Percentiles rank a stretch among this genome's conserved stretches.
Evolutionary conservation across 148 eudicot genomes (phyloP).

Genomic region (Fagopyrum esculentum): DNA sequence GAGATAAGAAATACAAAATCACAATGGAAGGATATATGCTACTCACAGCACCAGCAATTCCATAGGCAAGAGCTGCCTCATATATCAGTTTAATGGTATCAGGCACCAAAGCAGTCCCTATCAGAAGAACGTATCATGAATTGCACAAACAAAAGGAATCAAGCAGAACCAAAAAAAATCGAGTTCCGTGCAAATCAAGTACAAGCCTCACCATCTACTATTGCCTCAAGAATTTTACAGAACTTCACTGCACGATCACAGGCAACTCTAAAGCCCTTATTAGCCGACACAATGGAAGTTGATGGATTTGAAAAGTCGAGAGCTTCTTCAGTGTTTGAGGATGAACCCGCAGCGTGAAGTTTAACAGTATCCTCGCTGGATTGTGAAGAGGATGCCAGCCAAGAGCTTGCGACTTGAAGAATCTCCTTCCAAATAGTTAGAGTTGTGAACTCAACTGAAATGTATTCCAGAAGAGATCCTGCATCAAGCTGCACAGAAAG

Average conservation of each 20-base stretch:
- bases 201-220: conserved; percentile 26
- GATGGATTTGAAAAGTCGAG: conserved; percentile 26
- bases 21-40: background rate
- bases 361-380: background rate
- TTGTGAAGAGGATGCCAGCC: conserved; percentile 24
- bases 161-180: too few relatives aligned
- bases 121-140: background rate
- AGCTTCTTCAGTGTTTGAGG: conserved; percentile 1
- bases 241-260: conserved; percentile 38
- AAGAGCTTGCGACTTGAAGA: conserved; percentile 26
- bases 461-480: conserved; percentile 33
- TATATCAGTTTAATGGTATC: conserved; percentile 38
- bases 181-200: background rate
- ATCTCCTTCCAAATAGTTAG: conserved; percentile 42
- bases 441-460: conserved; percentile 38
- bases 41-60: conserved; percentile 40
- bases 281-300: conserved; percentile 28
- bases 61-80: conserved; percentile 33
- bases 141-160: background rate
- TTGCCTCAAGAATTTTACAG: conserved; percentile 21
- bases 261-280: conserved; percentile 36
- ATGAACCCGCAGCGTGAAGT: conserved; percentile 13
- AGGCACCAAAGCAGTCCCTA: conserved; percentile 38
- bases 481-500: conserved; percentile 28
- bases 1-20: background rate